Evolutionary conservation across 2,329 filamentous ascomycete species (phyloP), one percentile per base, ranked within the genome.

Genomic region (Sarocladium brachiariae): DNA sequence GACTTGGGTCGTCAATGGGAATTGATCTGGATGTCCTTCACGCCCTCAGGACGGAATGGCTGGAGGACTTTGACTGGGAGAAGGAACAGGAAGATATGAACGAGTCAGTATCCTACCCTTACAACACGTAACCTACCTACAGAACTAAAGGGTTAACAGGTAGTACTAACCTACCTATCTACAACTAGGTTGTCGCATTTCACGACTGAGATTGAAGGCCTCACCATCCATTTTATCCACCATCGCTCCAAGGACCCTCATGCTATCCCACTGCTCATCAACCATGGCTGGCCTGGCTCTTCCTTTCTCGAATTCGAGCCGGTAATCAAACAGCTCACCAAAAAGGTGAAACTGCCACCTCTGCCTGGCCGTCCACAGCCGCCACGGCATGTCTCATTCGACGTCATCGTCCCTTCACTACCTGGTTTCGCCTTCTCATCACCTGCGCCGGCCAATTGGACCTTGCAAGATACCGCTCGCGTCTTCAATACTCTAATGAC

Each of bases 341-440:
- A 58, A 1, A 52, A 59, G 10, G 51, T 7, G 11, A 58, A 5
- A 50, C 51, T 2, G 33, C n/a, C n/a, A n/a, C n/a, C n/a, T n/a
- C n/a, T n/a, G n/a, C n/a, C n/a, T n/a, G n/a, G n/a, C n/a, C n/a
- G n/a, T n/a, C n/a, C n/a, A n/a, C n/a, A n/a, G n/a, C n/a, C n/a
- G n/a, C n/a, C n/a, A n/a, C n/a, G n/a, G n/a, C n/a, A n/a, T 53
- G 9, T 69, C 66, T 64, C 71, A 3, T 77, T 74, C 58, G 70
- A 76, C 55, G 63, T 76, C 30, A 66, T 78, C 2, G 70, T 69
- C 0, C 74, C 74, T 3, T 70, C 66, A 4, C 56, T 70, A 2
- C 70, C 71, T 0, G 71, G 70, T 18, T 76, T 65, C 52, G 72
- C 66, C 10, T 75, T 74, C 56, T 72, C 68, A 1, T 60, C 63